Conservation (phyloP, 177 flowering plant genomes). For the Vitis hybrid region DNA sequence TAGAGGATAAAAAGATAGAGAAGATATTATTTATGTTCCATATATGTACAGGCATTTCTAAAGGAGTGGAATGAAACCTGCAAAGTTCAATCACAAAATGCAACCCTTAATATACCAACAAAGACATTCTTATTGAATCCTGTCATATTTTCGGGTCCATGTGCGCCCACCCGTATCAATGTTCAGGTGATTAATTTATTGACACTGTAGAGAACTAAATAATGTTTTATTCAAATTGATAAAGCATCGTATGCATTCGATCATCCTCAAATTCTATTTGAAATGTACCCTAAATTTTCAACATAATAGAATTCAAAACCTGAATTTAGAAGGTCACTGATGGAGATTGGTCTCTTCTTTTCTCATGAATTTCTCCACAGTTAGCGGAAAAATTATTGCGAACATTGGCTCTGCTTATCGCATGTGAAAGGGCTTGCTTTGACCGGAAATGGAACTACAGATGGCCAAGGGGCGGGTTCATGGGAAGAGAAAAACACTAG, state of each 20-base stretch:
- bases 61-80: conserved; percentile 33
- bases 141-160: conserved; percentile 24
- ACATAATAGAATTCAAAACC: not conserved
- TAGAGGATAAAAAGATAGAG: too few relatives aligned
- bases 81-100: not conserved
- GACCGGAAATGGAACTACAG: too few relatives aligned
- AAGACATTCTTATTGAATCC: conserved; percentile 24
- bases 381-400: too few relatives aligned
- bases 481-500: too few relatives aligned
- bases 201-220: not conserved
- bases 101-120: conserved; percentile 21
- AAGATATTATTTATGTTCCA: too few relatives aligned
- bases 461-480: too few relatives aligned
- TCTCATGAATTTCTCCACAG: too few relatives aligned
- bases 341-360: too few relatives aligned
- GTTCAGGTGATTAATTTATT: conserved; percentile 20
- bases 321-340: not conserved
- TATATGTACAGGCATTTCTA: conserved; percentile 9
- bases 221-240: not conserved
- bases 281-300: not conserved
- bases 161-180: conserved; percentile 14
- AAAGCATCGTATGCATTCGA: not conserved
- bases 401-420: too few relatives aligned
- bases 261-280: conserved; percentile 1
- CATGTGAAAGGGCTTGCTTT: too few relatives aligned